These are phyloP conservation scores for Cystobasidiopsis lactophilus DNA, from an alignment of 768 basidiomycete genomes.

Conservation along the genomic window DNA sequence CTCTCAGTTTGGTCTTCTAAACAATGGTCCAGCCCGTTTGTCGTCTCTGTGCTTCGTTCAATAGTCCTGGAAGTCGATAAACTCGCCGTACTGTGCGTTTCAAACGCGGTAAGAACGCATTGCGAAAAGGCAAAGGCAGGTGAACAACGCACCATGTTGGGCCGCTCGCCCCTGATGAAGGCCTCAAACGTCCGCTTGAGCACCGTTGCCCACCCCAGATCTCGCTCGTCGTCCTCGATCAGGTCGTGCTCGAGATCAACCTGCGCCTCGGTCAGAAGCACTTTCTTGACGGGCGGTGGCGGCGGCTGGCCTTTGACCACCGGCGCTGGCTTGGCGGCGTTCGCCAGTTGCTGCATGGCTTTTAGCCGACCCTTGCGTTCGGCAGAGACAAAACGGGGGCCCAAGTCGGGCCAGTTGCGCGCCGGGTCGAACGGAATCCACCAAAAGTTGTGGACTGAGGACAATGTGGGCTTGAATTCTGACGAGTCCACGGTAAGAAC, in stretches of 20 bases:
- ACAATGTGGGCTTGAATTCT: neutral
- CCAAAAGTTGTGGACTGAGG: slow-evolving; percentile 11
- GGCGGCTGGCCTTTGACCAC: neutral
- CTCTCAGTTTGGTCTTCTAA: no score
- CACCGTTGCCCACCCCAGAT: slow-evolving; percentile 79
- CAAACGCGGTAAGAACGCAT: no score
- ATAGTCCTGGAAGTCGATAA: no score
- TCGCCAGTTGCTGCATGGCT: slow-evolving; percentile 8
- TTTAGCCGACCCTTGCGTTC: slow-evolving; percentile 42
- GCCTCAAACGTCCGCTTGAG: slow-evolving; percentile 87
- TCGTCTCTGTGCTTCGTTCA: no score
- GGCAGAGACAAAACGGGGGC: slow-evolving; percentile 48
- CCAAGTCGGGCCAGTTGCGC: slow-evolving; percentile 91
- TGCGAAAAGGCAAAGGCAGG: no score
- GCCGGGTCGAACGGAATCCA: slow-evolving; percentile 85
- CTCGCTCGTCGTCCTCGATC: slow-evolving; percentile 46
- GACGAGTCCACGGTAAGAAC: neutral
- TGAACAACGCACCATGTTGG: slow-evolving; percentile 54
- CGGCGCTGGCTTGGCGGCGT: neutral
- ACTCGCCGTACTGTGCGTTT: no score
- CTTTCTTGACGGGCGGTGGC: slow-evolving; percentile 3
- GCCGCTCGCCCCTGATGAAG: slow-evolving; percentile 69
- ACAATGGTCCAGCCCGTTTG: no score
- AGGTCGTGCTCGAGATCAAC: slow-evolving; percentile 17
- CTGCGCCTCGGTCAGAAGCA: no score